Evolutionary conservation across 805 yeast genomes (phyloP), one percentile per base, ranked within the genome.

Genomic region (Saturnispora besseyi): DNA sequence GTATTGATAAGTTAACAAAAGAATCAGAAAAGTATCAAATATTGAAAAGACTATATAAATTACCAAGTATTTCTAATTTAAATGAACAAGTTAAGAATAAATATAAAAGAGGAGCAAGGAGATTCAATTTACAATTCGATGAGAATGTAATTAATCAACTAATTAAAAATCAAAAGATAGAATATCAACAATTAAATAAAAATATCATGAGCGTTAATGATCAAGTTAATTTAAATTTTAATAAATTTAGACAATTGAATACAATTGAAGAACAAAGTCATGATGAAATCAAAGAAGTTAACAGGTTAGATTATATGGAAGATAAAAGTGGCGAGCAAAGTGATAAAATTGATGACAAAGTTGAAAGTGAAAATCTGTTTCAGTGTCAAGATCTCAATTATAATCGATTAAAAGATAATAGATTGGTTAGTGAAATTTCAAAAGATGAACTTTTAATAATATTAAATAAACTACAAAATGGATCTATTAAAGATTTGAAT

Each of bases 61-160:
- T 62, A 26, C 66, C 65, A 8, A 62, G 65, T 48, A 53, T 62
- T 5, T 55, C 62, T 0, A 57, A 59, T 30, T 44, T 62, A 31
- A 54, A 54, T 24, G 51, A 48, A 21, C 54, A 54, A 24, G 37
- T 51, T 8, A 44, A 38, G 32, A 10, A 26, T 5, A 45, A 48
- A 21, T 50, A 37, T 22, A 41, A 26, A 10, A 34, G 43, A 9
- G 53, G 48, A 2, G 40, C 45, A 11, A 50, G 50, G 26, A 50
- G 46, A 10, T 50, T 50, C 21, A 48, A 44, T 26, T 34, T 52
- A 7, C 51, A 52, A 11, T 54, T 54, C 46, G 50, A 54, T 48
- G 47, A 50, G 12, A 29, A 21, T 41, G 32, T 54, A 1, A 48
- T 54, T 12, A 22, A 50, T 10, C 41, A 38, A 10, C 8, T 54